Percentiles rank a stretch among this genome's conserved stretches.
phyloP scores from a whole-genome alignment of 768 basidiomycete species.

The Xerocomus spinulosus region DNA sequence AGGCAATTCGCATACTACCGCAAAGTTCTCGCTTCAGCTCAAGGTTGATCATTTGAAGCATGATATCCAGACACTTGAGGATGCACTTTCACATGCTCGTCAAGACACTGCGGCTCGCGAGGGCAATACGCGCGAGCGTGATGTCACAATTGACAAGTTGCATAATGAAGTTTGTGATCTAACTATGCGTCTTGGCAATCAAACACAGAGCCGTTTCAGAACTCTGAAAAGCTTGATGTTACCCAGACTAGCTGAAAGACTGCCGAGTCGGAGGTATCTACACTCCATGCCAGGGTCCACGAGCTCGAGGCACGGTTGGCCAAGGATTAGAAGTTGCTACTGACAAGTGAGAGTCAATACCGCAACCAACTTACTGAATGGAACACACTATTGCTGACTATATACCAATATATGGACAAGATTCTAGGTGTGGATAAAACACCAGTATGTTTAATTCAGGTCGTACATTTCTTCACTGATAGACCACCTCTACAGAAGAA shows the following conservation, averaged over 20 bases:
- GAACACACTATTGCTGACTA: constrained; percentile 84
- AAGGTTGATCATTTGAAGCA: constrained; percentile 84
- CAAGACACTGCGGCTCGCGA: constrained; percentile 69
- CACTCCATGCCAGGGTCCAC: constrained; percentile 54
- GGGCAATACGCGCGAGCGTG: constrained; percentile 60
- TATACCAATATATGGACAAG: constrained; percentile 94
- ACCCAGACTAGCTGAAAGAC: constrained; percentile 57
- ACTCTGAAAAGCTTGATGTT: constrained; percentile 85
- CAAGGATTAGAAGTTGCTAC: constrained; percentile 73
- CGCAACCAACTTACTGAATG: constrained; percentile 91
- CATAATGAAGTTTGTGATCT: constrained; percentile 81
- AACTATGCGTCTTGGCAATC: constrained; percentile 69
- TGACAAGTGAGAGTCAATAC: constrained; percentile 73
- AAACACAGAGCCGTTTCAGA: constrained; percentile 84
- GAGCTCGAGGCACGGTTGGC: constrained; percentile 78
- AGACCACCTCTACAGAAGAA: constrained; percentile 51
- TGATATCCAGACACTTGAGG: constrained; percentile 76
- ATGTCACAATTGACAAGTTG: constrained; percentile 67
- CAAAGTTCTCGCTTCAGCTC: constrained; percentile 81
- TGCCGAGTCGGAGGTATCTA: constrained; percentile 63
- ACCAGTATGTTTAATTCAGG: constrained; percentile 49
- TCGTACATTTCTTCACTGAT: neutral
- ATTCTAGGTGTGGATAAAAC: constrained; percentile 88
- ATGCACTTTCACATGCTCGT: constrained; percentile 67
- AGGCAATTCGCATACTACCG: constrained; percentile 80